phyloP scores from a whole-genome alignment of 306 rosid species.

The Quercus rubra region DNA sequence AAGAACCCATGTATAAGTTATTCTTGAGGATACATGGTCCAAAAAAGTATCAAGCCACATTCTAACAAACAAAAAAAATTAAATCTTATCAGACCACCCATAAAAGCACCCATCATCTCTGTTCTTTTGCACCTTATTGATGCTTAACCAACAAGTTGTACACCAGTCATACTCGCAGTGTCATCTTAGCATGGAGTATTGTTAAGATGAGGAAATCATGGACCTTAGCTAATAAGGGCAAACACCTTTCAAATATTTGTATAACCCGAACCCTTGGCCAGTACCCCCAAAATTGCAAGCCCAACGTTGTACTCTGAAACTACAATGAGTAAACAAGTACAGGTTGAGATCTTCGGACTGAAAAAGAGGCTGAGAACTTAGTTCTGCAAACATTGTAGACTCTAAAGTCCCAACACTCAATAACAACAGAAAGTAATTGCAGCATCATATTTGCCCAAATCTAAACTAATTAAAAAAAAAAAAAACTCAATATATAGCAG shows the following conservation, averaged over 20 bases:
- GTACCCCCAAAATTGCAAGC: neutral
- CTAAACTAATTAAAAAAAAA: neutral
- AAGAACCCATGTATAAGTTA: neutral
- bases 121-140: neutral
- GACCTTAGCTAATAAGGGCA: neutral
- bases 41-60: neutral
- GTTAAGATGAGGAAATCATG: neutral
- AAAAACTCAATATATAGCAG: neutral
- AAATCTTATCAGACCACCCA: neutral
- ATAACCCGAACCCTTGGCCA: neutral
- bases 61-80: neutral
- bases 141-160: slow-evolving; percentile 8
- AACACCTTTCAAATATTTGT: neutral
- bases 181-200: neutral
- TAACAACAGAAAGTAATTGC: neutral
- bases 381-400: neutral
- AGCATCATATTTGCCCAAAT: neutral
- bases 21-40: neutral
- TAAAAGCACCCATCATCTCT: neutral
- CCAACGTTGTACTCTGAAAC: neutral
- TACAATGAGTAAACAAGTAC: neutral
- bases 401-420: neutral
- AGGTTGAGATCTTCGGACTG: neutral
- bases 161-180: neutral
- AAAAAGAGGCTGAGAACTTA: neutral